Evolutionary conservation across 139 green algal genomes (phyloP).

Genomic region (Chlamydomonas applanata): DNA sequence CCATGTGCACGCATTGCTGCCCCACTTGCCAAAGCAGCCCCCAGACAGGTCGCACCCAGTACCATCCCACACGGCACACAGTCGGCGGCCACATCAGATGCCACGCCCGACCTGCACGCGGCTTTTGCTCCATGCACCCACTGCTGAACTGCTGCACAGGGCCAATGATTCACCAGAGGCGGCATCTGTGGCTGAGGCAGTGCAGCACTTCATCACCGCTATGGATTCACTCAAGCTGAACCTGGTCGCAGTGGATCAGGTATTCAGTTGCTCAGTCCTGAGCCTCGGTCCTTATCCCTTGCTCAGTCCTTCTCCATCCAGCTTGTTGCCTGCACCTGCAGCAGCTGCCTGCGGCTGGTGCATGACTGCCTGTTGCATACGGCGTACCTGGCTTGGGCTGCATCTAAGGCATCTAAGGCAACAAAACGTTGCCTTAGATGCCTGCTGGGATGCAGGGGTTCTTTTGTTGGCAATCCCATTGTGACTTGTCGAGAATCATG

Average conservation of each 20-base stretch:
- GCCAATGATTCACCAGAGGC: conserved; percentile 26
- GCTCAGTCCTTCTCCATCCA: not conserved
- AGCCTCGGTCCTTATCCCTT: not conserved
- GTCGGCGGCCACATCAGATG: too few species aligned
- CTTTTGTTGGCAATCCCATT: too few species aligned
- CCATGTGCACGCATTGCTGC: too few species aligned
- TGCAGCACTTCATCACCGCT: conserved; percentile 93
- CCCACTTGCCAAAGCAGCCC: too few species aligned
- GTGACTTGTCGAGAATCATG: not conserved
- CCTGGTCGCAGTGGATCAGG: conserved; percentile 91
- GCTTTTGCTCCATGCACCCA: not conserved
- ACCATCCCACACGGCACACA: too few species aligned
- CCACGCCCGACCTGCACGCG: too few species aligned
- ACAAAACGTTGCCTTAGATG: too few species aligned
- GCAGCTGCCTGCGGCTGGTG: not conserved
- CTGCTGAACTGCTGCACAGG: not conserved
- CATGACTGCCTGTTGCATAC: not conserved
- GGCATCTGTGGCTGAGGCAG: conserved; percentile 72
- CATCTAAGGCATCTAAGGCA: too few species aligned
- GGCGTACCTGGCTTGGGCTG: too few species aligned
- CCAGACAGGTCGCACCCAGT: too few species aligned
- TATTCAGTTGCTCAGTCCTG: too few species aligned
- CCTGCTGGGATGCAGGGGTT: too few species aligned
- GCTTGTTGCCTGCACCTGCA: not conserved
- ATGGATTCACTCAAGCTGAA: conserved; percentile 93